Conservation (phyloP, 192 early-diverging fungal genomes). For the Phycomyces blakesleeanus region DNA sequence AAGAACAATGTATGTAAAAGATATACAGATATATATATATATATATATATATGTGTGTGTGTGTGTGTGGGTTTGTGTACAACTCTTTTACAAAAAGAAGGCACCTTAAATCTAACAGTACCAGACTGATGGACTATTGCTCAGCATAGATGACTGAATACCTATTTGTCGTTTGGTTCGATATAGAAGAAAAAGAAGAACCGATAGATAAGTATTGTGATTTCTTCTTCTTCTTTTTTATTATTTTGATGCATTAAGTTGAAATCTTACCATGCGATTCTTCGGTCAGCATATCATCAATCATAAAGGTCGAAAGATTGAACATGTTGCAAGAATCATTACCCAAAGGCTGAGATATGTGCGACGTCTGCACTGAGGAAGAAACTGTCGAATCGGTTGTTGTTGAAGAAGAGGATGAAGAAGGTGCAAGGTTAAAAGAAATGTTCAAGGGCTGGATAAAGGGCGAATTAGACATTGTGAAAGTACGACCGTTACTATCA, state of each 20-base stretch:
- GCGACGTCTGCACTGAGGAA: neutral
- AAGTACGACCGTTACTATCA: neutral
- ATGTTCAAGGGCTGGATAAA: neutral
- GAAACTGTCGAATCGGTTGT: neutral
- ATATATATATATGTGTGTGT: too few species aligned
- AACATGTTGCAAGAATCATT: slow-evolving; percentile 2
- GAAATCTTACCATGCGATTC: neutral
- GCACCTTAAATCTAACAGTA: neutral
- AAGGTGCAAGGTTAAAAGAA: neutral
- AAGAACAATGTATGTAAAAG: neutral
- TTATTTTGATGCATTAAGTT: too few species aligned
- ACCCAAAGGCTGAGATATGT: neutral
- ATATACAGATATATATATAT: too few species aligned
- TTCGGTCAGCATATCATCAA: neutral
- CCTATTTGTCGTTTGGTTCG: too few species aligned
- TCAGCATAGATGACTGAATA: neutral
- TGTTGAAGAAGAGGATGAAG: neutral
- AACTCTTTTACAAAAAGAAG: neutral
- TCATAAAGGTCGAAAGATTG: slow-evolving; percentile 1
- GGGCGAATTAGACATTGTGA: neutral
- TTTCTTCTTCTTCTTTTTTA: too few species aligned
- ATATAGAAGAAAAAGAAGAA: too few species aligned
- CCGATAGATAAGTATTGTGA: too few species aligned
- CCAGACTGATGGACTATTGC: slow-evolving; percentile 1
- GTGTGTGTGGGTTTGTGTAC: too few species aligned